A percentile compares a stretch with the other conserved stretches of the same genome.
Conservation (phyloP, 2,329 filamentous ascomycete species). For the Colletotrichum brevisporum region DNA sequence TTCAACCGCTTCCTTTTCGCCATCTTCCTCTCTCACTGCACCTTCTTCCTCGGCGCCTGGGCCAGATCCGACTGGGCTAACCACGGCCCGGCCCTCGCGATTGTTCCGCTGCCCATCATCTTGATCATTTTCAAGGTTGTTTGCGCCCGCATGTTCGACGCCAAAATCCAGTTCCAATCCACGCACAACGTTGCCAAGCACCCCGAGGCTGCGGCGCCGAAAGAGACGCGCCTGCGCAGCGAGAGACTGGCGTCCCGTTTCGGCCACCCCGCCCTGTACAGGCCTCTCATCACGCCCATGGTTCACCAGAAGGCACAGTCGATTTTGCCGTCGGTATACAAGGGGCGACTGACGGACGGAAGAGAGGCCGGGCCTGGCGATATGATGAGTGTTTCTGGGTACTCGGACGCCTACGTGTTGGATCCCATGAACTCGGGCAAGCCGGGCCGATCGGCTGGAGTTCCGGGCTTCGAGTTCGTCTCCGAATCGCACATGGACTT, state of each 20-base stretch:
- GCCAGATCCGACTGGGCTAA: constrained; percentile 75
- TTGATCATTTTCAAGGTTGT: constrained; percentile 89
- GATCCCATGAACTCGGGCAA: constrained; percentile 78
- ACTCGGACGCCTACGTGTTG: constrained; percentile 86
- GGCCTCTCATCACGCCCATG: constrained; percentile 93
- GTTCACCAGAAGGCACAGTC: constrained; percentile 93
- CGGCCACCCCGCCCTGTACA: constrained; percentile 91
- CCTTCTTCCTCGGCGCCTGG: constrained; percentile 83
- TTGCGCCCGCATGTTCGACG: constrained; percentile 82
- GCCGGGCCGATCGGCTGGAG: constrained; percentile 60
- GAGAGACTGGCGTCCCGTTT: constrained; percentile 84
- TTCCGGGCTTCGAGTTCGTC: constrained; percentile 90
- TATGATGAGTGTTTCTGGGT: constrained; percentile 74
- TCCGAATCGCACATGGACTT: constrained; percentile 90
- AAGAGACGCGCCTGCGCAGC: constrained; percentile 68
- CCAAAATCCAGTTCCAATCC: constrained; percentile 84
- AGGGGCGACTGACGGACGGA: constrained; percentile 80
- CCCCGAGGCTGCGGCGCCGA: constrained; percentile 61
- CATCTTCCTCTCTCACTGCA: constrained; percentile 81
- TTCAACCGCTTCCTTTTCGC: constrained; percentile 95
- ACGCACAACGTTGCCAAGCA: constrained; percentile 69
- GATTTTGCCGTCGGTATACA: constrained; percentile 87
- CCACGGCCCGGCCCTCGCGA: constrained; percentile 70
- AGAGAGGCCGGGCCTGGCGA: constrained; percentile 71
- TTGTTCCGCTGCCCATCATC: constrained; percentile 83